phyloP scores from a whole-genome alignment of 495 filamentous ascomycete genomes.

The Penicillium coprophilum region DNA sequence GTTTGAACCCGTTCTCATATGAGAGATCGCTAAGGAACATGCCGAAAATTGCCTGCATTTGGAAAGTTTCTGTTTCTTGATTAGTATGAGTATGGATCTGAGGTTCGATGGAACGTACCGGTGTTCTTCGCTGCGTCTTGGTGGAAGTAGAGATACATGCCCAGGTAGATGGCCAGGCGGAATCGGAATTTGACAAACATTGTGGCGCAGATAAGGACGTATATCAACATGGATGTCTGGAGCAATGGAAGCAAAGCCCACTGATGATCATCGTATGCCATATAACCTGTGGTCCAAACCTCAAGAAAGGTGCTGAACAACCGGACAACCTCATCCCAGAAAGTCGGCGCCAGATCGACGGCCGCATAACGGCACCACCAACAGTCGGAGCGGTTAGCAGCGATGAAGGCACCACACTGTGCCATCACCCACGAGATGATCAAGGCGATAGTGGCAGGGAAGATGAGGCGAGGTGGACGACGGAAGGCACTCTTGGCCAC shows the following conservation, averaged over 20 bases:
- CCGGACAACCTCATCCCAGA: slow-evolving; percentile 39
- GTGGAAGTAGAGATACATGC: slow-evolving; percentile 56
- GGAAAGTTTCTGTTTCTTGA: slow-evolving; percentile 40
- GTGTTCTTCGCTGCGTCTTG: slow-evolving; percentile 38
- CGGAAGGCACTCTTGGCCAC: slow-evolving; percentile 64
- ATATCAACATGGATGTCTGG: slow-evolving; percentile 61
- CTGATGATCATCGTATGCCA: slow-evolving; percentile 64
- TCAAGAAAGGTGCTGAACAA: slow-evolving; percentile 52
- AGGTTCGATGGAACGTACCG: slow-evolving; percentile 20
- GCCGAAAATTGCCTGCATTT: slow-evolving; percentile 64
- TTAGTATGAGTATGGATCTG: neutral
- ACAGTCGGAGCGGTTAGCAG: slow-evolving; percentile 57
- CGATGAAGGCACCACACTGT: slow-evolving; percentile 58
- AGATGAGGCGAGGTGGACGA: slow-evolving; percentile 60
- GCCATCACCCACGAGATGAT: slow-evolving; percentile 58
- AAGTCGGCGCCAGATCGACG: slow-evolving; percentile 42
- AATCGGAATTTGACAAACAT: slow-evolving; percentile 57
- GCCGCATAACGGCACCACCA: slow-evolving; percentile 61
- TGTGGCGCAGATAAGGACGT: slow-evolving; percentile 56
- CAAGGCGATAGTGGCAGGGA: slow-evolving; percentile 61
- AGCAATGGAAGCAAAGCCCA: slow-evolving; percentile 66
- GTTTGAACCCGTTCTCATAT: slow-evolving; percentile 18
- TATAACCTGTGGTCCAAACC: slow-evolving; percentile 58
- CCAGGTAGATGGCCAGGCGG: slow-evolving; percentile 53
- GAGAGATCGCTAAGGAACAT: slow-evolving; percentile 63